These are phyloP conservation scores for Xerocomus potaroensis DNA, from an alignment of 768 basidiomycete genomes.

Conservation along the genomic window DNA sequence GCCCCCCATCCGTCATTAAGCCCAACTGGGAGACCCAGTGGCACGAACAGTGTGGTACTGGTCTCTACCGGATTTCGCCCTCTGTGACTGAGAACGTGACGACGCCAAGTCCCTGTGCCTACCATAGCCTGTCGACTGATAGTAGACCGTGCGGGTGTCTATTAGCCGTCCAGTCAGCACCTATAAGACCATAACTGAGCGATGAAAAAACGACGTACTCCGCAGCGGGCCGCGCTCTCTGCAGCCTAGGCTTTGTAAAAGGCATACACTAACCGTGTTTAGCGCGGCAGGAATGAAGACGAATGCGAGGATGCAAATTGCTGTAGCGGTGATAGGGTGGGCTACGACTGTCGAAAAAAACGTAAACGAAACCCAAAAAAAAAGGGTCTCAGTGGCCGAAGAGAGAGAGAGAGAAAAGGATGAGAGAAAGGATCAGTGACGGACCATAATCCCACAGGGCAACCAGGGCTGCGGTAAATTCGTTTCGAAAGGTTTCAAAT, in stretches of 20 bases:
- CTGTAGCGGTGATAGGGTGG: conserved; percentile 10
- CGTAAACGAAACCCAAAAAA: too few relatives aligned
- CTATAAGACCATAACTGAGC: too few relatives aligned
- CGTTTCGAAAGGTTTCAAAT: conserved; percentile 20
- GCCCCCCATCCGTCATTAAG: neutral
- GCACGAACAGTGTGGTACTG: neutral
- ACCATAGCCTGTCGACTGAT: conserved; percentile 20
- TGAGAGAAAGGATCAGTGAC: neutral
- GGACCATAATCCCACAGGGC: conserved; percentile 11
- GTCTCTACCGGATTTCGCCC: neutral
- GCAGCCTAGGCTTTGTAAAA: conserved; percentile 1
- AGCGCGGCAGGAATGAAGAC: conserved; percentile 6
- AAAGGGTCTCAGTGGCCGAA: neutral
- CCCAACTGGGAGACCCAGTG: neutral
- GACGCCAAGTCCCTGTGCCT: conserved; percentile 7
- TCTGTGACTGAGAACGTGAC: conserved; percentile 11
- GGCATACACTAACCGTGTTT: neutral
- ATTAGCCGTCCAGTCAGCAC: too few relatives aligned
- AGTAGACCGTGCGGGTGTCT: too few relatives aligned
- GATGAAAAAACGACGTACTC: conserved; percentile 7
- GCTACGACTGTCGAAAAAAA: conserved; percentile 5
- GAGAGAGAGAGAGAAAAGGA: neutral
- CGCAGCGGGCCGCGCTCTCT: conserved; percentile 1
- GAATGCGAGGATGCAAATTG: conserved; percentile 11
- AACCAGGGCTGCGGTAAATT: conserved; percentile 7